Percentiles rank a stretch among this genome's conserved stretches.
These are phyloP conservation scores for Pseudogymnoascus sp. DNA, from an alignment of 2,329 filamentous ascomycete species.

Conservation along the genomic window DNA sequence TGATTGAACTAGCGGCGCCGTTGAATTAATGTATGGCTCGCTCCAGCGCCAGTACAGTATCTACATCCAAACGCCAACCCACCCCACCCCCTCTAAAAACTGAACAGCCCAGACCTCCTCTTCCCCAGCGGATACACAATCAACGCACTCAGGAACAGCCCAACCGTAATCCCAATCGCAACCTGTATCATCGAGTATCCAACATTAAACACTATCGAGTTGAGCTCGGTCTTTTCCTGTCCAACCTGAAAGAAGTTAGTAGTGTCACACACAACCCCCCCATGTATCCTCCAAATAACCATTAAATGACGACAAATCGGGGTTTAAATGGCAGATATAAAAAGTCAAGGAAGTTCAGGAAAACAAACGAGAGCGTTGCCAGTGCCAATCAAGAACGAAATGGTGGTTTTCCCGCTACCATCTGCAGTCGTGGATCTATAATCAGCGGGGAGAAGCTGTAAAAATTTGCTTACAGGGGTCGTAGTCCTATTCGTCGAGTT, in stretches of 20 bases:
- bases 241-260: neutral
- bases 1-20: neutral
- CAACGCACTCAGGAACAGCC: slow-evolving; percentile 32
- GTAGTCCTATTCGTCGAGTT: slow-evolving; percentile 18
- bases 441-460: neutral
- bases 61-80: neutral
- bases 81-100: slow-evolving; percentile 23
- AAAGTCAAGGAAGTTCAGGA: slow-evolving; percentile 13
- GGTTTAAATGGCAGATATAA: slow-evolving; percentile 5
- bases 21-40: neutral
- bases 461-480: slow-evolving; percentile 3
- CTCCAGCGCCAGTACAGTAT: neutral
- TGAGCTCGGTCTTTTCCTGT: slow-evolving; percentile 19
- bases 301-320: slow-evolving; percentile 9
- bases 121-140: slow-evolving; percentile 35
- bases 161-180: slow-evolving; percentile 36
- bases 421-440: neutral
- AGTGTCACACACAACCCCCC: neutral
- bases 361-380: slow-evolving; percentile 14
- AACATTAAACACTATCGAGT: slow-evolving; percentile 33
- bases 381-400: slow-evolving; percentile 1
- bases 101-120: slow-evolving; percentile 33
- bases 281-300: slow-evolving; percentile 12
- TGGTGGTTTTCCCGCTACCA: neutral
- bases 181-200: slow-evolving; percentile 35